Conservation (phyloP, 2,329 filamentous ascomycete species). For the Graphilbum ipis-grandicollis region DNA sequence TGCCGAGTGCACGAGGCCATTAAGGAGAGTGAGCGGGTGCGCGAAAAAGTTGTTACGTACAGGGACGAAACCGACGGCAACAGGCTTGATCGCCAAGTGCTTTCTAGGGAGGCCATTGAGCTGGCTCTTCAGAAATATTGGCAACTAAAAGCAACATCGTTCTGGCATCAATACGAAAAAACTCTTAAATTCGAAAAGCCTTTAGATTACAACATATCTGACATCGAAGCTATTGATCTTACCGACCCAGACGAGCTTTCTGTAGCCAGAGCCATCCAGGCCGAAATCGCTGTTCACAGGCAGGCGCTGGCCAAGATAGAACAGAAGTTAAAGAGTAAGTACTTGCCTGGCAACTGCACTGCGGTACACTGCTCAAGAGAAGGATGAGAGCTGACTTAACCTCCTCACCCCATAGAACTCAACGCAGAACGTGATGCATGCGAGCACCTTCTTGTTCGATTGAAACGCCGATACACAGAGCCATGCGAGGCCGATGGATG, state of each 20-base stretch:
- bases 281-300: conserved; percentile 9
- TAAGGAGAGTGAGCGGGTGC: conserved; percentile 3
- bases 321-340: conserved; percentile 4
- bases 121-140: conserved; percentile 9
- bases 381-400: too few relatives aligned
- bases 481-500: conserved; percentile 10
- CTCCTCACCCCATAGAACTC: conserved; percentile 1
- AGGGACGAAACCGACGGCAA: conserved; percentile 2
- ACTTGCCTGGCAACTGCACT: background rate
- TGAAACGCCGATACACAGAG: conserved; percentile 9
- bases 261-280: conserved; percentile 6
- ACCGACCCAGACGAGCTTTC: conserved; percentile 7
- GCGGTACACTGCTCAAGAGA: too few relatives aligned
- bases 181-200: conserved; percentile 5
- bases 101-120: conserved; percentile 9
- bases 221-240: conserved; percentile 8
- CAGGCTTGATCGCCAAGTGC: conserved; percentile 2
- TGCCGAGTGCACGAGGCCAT: conserved; percentile 5
- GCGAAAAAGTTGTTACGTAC: conserved; percentile 3
- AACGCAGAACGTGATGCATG: conserved; percentile 5
- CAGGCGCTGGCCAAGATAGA: conserved; percentile 7
- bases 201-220: conserved; percentile 10
- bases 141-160: conserved; percentile 8
- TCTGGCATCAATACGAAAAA: conserved; percentile 10
- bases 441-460: background rate